Percentiles rank a stretch among this genome's conserved stretches.
Conservation (phyloP, 2,329 filamentous ascomycete species). For the Fusarium tricinctum region DNA sequence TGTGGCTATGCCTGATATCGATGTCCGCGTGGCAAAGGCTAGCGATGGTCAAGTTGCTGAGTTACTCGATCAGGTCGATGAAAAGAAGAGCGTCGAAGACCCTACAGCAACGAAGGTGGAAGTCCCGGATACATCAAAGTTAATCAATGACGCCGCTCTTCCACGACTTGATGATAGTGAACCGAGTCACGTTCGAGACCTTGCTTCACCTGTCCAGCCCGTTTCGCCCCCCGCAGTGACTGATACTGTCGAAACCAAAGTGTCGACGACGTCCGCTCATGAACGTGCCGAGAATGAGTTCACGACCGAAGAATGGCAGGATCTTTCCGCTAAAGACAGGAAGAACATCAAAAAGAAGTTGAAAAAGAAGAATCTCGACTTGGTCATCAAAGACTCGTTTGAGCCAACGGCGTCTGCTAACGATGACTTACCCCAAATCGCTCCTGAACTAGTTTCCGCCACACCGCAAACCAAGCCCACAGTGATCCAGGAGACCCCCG, state of each 20-base stretch:
- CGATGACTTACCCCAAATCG: not conserved
- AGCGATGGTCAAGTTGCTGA: slow-evolving; percentile 23
- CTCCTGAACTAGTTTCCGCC: not conserved
- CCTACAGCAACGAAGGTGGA: slow-evolving; percentile 5
- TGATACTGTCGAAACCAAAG: not conserved
- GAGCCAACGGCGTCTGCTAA: slow-evolving; percentile 1
- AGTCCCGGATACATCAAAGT: slow-evolving; percentile 20
- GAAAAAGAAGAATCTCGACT: slow-evolving; percentile 40
- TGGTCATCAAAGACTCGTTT: slow-evolving; percentile 29
- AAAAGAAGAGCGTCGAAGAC: slow-evolving; percentile 45
- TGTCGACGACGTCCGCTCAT: not conserved
- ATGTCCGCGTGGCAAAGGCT: slow-evolving; percentile 17
- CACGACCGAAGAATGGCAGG: slow-evolving; percentile 35
- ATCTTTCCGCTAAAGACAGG: slow-evolving; percentile 38
- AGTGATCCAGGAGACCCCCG: not conserved
- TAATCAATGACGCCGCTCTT: slow-evolving; percentile 11
- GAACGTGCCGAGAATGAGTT: slow-evolving; percentile 18
- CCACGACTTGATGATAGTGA: not conserved
- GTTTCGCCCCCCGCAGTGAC: not conserved
- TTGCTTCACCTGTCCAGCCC: not conserved
- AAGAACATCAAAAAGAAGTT: slow-evolving; percentile 46
- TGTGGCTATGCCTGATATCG: slow-evolving; percentile 1
- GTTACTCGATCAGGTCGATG: slow-evolving; percentile 52
- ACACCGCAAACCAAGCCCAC: not conserved
- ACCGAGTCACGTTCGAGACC: not conserved